phyloP scores from a whole-genome alignment of 352 stramenopile species.

The Hyphochytrium catenoides region DNA sequence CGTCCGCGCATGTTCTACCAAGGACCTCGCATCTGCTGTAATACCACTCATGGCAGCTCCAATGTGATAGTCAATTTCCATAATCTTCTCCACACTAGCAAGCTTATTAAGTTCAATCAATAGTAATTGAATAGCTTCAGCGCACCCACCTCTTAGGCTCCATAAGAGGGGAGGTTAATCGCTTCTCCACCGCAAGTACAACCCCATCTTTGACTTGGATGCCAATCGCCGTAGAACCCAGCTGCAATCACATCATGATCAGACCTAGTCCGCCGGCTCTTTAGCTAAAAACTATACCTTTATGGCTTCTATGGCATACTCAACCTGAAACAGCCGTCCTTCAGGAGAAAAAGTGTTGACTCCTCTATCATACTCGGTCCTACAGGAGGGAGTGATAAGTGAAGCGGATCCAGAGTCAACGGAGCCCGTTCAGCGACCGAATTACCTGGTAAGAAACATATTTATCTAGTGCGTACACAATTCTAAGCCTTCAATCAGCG shows the following conservation, averaged over 20 bases:
- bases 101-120: background rate
- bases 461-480: too few relatives aligned
- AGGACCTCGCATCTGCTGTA: conserved; percentile 89
- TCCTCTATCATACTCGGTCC: conserved; percentile 96
- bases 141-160: conserved; percentile 52
- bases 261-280: background rate
- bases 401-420: too few relatives aligned
- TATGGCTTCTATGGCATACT: conserved; percentile 96
- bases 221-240: conserved; percentile 93
- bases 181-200: conserved; percentile 96
- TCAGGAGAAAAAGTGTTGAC: conserved; percentile 99
- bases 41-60: conserved; percentile 95
- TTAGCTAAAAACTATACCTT: conserved; percentile 25
- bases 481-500: too few relatives aligned
- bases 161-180: conserved; percentile 83
- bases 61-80: conserved; percentile 95
- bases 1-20: conserved; percentile 96
- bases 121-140: conserved; percentile 3
- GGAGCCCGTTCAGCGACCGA: too few relatives aligned
- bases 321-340: conserved; percentile 94
- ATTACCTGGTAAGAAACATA: too few relatives aligned
- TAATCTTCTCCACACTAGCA: conserved; percentile 95
- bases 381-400: too few relatives aligned
- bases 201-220: conserved; percentile 92
- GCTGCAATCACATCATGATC: conserved; percentile 15